Evolutionary conservation across 2,329 filamentous ascomycete genomes (phyloP).

Genomic region (Lasiodiplodia gonubiensis): DNA sequence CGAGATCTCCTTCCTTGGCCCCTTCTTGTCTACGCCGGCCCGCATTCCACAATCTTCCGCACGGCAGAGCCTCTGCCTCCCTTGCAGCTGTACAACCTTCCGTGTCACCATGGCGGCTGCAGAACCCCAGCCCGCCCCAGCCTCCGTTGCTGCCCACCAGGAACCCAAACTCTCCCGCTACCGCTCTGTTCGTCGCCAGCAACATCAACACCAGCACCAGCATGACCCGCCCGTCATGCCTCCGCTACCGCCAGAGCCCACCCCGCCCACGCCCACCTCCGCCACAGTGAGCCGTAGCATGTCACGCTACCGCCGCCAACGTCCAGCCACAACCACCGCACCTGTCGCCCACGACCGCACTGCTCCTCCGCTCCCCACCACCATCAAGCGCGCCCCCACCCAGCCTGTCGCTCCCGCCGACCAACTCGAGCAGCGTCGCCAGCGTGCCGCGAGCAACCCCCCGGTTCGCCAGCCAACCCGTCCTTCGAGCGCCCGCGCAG

Average conservation of each 20-base stretch:
- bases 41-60: conserved; percentile 2
- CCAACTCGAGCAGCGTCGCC: conserved; percentile 19
- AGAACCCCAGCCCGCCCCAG: conserved; percentile 35
- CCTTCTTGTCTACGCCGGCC: neutral
- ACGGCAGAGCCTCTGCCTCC: conserved; percentile 31
- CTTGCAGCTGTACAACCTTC: conserved; percentile 27
- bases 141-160: conserved; percentile 25
- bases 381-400: neutral
- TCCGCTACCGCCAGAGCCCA: conserved; percentile 33
- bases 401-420: conserved; percentile 1
- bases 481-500: conserved; percentile 5
- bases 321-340: conserved; percentile 39
- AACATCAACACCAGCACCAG: conserved; percentile 38
- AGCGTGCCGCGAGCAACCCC: conserved; percentile 24
- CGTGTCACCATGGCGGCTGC: conserved; percentile 34
- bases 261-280: conserved; percentile 23
- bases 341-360: conserved; percentile 37
- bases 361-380: conserved; percentile 29
- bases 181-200: conserved; percentile 59
- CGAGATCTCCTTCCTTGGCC: conserved; percentile 7
- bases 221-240: conserved; percentile 37
- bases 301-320: conserved; percentile 48
- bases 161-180: conserved; percentile 62
- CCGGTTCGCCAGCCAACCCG: neutral
- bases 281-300: conserved; percentile 44